Percentiles rank a stretch among this genome's conserved stretches.
Evolutionary conservation across 768 basidiomycete genomes (phyloP).

Genomic region (Lyophyllum semitale): DNA sequence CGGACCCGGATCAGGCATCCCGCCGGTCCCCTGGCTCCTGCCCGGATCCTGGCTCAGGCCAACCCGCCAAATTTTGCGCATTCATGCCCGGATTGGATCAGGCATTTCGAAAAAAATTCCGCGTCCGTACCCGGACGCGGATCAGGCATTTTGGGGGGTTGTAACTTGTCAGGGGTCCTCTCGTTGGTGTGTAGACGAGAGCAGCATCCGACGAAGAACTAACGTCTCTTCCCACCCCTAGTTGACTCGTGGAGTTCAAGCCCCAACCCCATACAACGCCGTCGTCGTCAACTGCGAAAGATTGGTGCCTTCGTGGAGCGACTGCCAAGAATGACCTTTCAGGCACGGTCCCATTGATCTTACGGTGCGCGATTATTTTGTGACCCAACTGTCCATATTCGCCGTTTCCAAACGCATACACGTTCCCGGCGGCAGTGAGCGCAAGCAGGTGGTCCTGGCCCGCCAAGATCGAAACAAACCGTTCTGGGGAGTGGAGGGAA

Average conservation of each 20-base stretch:
- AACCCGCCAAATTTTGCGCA: too few species aligned
- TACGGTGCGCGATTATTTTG: neutral
- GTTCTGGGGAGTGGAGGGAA: neutral
- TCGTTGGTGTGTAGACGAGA: too few species aligned
- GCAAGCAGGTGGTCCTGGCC: neutral
- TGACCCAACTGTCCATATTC: constrained; percentile 1
- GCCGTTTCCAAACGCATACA: neutral
- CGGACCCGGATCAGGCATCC: too few species aligned
- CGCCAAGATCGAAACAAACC: neutral
- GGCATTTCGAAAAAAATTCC: too few species aligned
- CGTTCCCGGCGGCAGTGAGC: neutral
- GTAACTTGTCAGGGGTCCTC: too few species aligned
- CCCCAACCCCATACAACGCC: constrained; percentile 5
- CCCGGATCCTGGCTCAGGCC: too few species aligned
- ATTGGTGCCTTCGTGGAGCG: neutral
- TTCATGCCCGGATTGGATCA: too few species aligned
- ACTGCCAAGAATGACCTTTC: neutral
- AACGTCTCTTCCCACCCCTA: neutral
- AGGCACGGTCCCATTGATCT: constrained; percentile 2
- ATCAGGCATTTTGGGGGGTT: too few species aligned
- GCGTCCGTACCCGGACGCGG: too few species aligned
- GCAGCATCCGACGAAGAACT: too few species aligned
- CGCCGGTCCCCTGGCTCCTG: too few species aligned
- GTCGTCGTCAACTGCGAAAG: neutral
- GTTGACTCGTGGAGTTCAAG: neutral